These are phyloP conservation scores for Hygrophila difformis DNA, from an alignment of 257 asterid genomes.

Conservation along the genomic window DNA sequence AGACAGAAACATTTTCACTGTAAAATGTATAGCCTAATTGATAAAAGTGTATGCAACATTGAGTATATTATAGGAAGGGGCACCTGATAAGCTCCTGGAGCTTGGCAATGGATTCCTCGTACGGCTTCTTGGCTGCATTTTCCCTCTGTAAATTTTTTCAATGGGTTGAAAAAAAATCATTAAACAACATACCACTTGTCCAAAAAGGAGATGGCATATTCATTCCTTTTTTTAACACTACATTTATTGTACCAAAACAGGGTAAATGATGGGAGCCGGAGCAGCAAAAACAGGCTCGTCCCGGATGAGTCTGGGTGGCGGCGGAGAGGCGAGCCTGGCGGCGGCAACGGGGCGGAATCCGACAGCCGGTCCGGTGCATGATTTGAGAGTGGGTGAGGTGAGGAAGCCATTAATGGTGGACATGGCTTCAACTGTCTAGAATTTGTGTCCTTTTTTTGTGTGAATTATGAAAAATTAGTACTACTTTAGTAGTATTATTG, in stretches of 20 bases:
- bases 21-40: no score
- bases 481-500: no score
- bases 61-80: no score
- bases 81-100: conserved; percentile 84
- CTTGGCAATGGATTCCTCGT: conserved; percentile 70
- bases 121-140: conserved; percentile 65
- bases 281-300: conserved; percentile 92
- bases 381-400: conserved; percentile 31
- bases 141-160: conserved; percentile 61
- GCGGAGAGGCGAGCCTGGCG: conserved; percentile 43
- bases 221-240: no score
- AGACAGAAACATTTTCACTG: no score
- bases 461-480: no score
- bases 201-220: no score
- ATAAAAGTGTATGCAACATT: no score
- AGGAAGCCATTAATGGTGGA: conserved; percentile 56
- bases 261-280: conserved; percentile 75
- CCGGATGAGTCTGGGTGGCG: conserved; percentile 64
- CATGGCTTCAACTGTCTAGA: no score
- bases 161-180: no score
- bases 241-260: conserved; percentile 47
- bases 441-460: no score
- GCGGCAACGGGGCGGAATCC: conserved; percentile 38
- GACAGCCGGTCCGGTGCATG: conserved; percentile 24
- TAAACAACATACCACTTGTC: no score